Evolutionary conservation across 805 yeast species (phyloP).

Genomic region (Teunomyces pallodes): DNA sequence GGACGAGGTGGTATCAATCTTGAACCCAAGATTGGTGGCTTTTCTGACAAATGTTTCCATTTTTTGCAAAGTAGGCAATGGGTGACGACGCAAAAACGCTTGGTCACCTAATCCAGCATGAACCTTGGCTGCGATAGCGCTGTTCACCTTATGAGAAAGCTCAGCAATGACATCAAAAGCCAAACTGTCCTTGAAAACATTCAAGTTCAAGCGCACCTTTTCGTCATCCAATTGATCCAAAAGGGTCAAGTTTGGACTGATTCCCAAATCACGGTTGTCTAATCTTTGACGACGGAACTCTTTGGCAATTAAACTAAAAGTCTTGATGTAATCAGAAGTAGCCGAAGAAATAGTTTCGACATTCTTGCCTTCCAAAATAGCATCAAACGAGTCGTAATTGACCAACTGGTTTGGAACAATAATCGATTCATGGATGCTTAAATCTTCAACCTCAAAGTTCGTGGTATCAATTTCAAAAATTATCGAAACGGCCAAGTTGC

Average conservation of each 20-base stretch:
- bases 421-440: conserved; percentile 72
- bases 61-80: conserved; percentile 77
- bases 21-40: conserved; percentile 61
- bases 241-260: conserved; percentile 56
- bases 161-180: conserved; percentile 67
- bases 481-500: conserved; percentile 70
- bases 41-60: conserved; percentile 75
- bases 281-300: conserved; percentile 71
- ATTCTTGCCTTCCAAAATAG: conserved; percentile 36
- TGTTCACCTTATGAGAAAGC: conserved; percentile 74
- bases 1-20: conserved; percentile 71
- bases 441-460: conserved; percentile 68
- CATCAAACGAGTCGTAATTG: conserved; percentile 54
- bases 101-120: conserved; percentile 74
- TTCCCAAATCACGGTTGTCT: conserved; percentile 46
- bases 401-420: conserved; percentile 62
- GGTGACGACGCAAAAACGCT: conserved; percentile 84
- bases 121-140: conserved; percentile 78
- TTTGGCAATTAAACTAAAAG: conserved; percentile 61
- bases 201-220: conserved; percentile 65
- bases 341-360: conserved; percentile 44
- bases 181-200: conserved; percentile 61
- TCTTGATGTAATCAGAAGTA: conserved; percentile 62
- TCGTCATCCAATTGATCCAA: conserved; percentile 86
- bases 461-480: conserved; percentile 75